A percentile compares a stretch with the other conserved stretches of the same genome.
These are phyloP conservation scores for Curvularia hawaiiensis DNA, from an alignment of 2,329 filamentous ascomycete species.

Conservation along the genomic window DNA sequence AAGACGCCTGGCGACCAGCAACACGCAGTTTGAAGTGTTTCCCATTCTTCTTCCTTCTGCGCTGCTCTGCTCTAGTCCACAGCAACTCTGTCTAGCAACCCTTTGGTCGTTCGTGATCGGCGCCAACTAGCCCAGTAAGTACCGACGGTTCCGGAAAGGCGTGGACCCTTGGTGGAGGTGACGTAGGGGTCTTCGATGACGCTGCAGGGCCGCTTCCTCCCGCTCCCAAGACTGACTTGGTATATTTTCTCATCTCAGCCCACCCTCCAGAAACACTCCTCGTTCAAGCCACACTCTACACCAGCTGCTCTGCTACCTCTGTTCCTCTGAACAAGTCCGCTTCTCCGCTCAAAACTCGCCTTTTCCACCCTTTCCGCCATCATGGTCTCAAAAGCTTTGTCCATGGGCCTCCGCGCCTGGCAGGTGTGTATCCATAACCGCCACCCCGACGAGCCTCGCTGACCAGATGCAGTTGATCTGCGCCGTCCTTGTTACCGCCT, in stretches of 20 bases:
- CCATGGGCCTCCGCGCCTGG: conserved; percentile 49
- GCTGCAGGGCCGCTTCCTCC: conserved; percentile 26
- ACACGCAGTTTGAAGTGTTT: neutral
- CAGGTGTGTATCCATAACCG: conserved; percentile 41
- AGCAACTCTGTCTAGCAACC: neutral
- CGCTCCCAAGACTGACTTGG: conserved; percentile 18
- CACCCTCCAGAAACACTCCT: neutral
- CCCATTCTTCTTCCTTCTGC: neutral
- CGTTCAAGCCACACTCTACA: neutral
- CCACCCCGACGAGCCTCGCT: neutral
- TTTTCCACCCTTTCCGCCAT: conserved; percentile 18
- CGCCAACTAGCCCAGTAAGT: conserved; percentile 11
- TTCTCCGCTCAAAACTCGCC: neutral
- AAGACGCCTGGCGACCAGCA: neutral
- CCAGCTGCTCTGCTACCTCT: neutral
- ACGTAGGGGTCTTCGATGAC: conserved; percentile 29
- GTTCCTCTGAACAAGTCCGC: conserved; percentile 10
- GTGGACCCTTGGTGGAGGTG: conserved; percentile 18
- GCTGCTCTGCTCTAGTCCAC: neutral
- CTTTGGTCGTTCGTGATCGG: conserved; percentile 9
- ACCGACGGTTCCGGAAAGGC: conserved; percentile 16
- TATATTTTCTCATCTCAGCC: conserved; percentile 17
- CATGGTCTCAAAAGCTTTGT: conserved; percentile 50
- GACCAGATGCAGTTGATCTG: conserved; percentile 58
- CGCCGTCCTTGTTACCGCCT: conserved; percentile 63